Conservation (phyloP, 306 rosid genomes). For the Cucumis melo region DNA sequence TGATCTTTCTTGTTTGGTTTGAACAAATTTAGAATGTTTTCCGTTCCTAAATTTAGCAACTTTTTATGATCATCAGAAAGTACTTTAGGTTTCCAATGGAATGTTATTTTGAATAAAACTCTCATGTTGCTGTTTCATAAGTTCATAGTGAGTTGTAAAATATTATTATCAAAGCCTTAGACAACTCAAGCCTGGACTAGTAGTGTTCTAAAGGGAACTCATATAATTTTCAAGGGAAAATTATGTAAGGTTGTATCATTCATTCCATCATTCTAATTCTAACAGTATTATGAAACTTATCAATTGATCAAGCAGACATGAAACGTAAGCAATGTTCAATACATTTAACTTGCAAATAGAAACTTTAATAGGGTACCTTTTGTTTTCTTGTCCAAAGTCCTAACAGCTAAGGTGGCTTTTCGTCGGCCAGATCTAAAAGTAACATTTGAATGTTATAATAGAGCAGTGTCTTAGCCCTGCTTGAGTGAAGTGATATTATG, state of each 20-base stretch:
- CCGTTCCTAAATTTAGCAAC: background rate
- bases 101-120: background rate
- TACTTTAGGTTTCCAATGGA: background rate
- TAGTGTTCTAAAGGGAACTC: background rate
- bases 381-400: background rate
- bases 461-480: background rate
- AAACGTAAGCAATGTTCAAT: background rate
- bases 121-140: background rate
- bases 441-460: background rate
- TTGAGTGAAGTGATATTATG: background rate
- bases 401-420: background rate
- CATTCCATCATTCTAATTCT: background rate
- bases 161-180: background rate
- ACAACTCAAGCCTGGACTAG: background rate
- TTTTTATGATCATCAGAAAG: background rate
- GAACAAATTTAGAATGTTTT: background rate
- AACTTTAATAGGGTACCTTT: background rate
- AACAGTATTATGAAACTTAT: background rate
- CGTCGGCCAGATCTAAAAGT: background rate
- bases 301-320: background rate
- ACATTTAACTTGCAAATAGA: background rate
- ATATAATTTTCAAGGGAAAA: background rate
- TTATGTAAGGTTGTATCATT: background rate
- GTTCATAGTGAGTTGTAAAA: background rate
- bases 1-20: background rate